A percentile compares a stretch with the other conserved stretches of the same genome.
Evolutionary conservation across 2,329 filamentous ascomycete species (phyloP).

Genomic region (Aspergillus sp.): DNA sequence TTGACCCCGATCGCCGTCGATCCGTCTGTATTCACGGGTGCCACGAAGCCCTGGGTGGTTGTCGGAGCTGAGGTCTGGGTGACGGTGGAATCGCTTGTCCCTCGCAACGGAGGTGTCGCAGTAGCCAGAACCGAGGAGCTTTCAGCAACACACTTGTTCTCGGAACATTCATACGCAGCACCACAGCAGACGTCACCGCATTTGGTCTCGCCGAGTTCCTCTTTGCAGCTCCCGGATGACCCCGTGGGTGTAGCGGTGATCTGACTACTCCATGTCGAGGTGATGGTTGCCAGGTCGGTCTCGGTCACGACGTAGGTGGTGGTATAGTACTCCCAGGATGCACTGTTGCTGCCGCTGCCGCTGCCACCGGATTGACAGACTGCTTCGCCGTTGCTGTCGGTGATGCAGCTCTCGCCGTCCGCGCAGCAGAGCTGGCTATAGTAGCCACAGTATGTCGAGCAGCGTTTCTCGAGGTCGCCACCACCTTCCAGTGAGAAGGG

Average conservation of each 20-base stretch:
- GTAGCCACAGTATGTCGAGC: constrained; percentile 50
- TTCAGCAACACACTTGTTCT: constrained; percentile 36
- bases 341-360: constrained; percentile 22
- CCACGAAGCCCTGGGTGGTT: constrained; percentile 41
- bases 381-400: constrained; percentile 46
- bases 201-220: constrained; percentile 37
- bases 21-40: constrained; percentile 41
- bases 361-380: constrained; percentile 34
- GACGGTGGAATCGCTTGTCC: constrained; percentile 43
- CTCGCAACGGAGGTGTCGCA: constrained; percentile 37
- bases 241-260: constrained; percentile 15
- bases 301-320: constrained; percentile 50
- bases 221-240: constrained; percentile 38
- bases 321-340: constrained; percentile 55
- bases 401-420: constrained; percentile 43
- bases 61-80: constrained; percentile 38
- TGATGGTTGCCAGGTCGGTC: constrained; percentile 51
- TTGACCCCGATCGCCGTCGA: constrained; percentile 30
- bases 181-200: constrained; percentile 44
- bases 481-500: constrained; percentile 22
- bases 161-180: constrained; percentile 39
- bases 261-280: constrained; percentile 48
- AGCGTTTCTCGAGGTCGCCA: constrained; percentile 30
- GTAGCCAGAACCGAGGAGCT: constrained; percentile 36
- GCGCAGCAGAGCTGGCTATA: constrained; percentile 48